These are phyloP conservation scores for Fusarium cyanostomum DNA, from an alignment of 2,329 filamentous ascomycete genomes.

Conservation along the genomic window DNA sequence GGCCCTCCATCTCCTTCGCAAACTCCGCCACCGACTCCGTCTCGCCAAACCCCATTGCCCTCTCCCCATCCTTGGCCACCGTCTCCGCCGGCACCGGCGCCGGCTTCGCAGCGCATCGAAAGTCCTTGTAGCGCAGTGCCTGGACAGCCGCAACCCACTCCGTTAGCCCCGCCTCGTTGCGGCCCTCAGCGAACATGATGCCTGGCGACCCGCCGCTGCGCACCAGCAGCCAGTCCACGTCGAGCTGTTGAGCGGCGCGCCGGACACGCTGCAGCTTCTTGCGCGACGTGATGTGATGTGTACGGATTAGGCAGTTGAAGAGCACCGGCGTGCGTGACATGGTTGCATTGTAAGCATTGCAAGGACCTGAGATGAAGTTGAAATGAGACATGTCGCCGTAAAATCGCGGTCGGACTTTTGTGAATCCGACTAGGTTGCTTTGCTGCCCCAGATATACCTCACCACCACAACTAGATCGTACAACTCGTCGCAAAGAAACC, in stretches of 20 bases:
- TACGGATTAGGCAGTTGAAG: slow-evolving; percentile 68
- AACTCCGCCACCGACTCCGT: slow-evolving; percentile 72
- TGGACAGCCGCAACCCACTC: slow-evolving; percentile 73
- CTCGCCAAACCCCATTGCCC: slow-evolving; percentile 58
- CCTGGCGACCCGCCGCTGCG: slow-evolving; percentile 75
- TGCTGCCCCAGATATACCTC: background rate
- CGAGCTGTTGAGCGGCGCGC: slow-evolving; percentile 67
- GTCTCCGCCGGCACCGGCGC: slow-evolving; percentile 25
- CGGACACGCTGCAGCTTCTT: slow-evolving; percentile 72
- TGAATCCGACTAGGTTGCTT: slow-evolving; percentile 27
- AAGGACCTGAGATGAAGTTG: background rate
- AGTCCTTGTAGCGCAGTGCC: slow-evolving; percentile 76
- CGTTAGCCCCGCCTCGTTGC: slow-evolving; percentile 61
- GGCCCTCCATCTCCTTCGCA: slow-evolving; percentile 66
- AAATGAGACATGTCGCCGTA: background rate
- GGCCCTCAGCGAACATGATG: slow-evolving; percentile 80
- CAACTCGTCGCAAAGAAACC: background rate
- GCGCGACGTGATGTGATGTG: slow-evolving; percentile 83
- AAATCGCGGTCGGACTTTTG: slow-evolving; percentile 22
- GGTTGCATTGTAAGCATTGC: background rate
- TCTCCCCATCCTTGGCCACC: background rate
- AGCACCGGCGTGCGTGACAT: slow-evolving; percentile 34
- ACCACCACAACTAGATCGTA: background rate
- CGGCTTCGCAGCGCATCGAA: slow-evolving; percentile 65
- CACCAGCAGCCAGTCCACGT: slow-evolving; percentile 69